Percentiles rank a stretch among this genome's conserved stretches.
These are phyloP conservation scores for Boechera stricta DNA, from an alignment of 345 rosid genomes.

Conservation along the genomic window DNA sequence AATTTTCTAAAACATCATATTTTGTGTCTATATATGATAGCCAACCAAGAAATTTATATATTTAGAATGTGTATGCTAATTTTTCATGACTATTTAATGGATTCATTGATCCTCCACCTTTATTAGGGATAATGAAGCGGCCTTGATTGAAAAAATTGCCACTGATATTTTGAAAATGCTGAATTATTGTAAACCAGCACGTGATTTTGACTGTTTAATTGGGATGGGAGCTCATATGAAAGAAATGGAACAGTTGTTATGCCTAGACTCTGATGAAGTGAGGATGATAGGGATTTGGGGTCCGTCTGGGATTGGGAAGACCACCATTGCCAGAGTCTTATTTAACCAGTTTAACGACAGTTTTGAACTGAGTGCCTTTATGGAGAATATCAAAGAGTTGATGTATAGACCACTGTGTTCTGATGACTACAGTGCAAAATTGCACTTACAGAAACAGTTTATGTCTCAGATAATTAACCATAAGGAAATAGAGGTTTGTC, in stretches of 20 bases:
- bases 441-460: not conserved
- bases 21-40: not conserved
- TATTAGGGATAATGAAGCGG: not conserved
- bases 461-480: not conserved
- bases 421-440: not conserved
- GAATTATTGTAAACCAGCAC: not conserved
- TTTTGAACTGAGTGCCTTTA: not conserved
- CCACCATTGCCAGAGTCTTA: not conserved
- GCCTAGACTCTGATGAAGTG: not conserved
- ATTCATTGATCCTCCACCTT: no score
- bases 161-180: not conserved
- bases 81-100: no score
- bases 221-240: not conserved
- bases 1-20: not conserved
- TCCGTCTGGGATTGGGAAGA: not conserved
- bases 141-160: not conserved
- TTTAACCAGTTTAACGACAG: not conserved
- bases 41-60: not conserved
- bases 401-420: not conserved
- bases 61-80: no score
- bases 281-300: conserved; percentile 4
- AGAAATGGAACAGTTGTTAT: not conserved
- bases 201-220: not conserved
- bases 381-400: not conserved
- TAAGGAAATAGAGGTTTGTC: not conserved